Percentiles rank a stretch among this genome's conserved stretches.
Conservation (phyloP, 2,329 filamentous ascomycete genomes). For the Pestalotiopsis sp. region DNA sequence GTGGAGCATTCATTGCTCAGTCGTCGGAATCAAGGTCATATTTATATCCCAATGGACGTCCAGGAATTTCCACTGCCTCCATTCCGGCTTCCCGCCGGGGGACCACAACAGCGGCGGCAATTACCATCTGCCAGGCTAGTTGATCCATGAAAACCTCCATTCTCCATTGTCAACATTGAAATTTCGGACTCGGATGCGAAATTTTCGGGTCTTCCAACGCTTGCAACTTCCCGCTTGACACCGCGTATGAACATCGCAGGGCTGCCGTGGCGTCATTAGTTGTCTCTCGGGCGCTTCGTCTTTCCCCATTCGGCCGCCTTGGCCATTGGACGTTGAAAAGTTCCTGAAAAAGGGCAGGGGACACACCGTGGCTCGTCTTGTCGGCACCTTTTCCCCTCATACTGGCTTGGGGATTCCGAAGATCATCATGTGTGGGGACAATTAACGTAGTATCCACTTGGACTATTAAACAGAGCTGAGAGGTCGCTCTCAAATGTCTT, state of each 20-base stretch:
- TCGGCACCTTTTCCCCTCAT: not conserved
- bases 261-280: not conserved
- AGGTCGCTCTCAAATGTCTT: not conserved
- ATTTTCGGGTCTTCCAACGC: not conserved
- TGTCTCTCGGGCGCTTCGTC: not conserved
- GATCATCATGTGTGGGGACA: not conserved
- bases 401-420: not conserved
- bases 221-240: not conserved
- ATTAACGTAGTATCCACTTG: not conserved
- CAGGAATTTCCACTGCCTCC: not conserved
- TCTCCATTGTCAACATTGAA: not conserved
- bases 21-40: not conserved
- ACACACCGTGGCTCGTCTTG: not conserved
- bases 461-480: not conserved
- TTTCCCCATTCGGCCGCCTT: not conserved
- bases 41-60: not conserved
- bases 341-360: not conserved
- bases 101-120: not conserved
- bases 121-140: not conserved
- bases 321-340: not conserved
- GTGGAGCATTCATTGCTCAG: not conserved
- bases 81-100: not conserved
- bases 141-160: not conserved
- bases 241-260: not conserved
- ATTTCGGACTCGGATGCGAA: not conserved